Evolutionary conservation across 1,284 basidiomycete genomes (phyloP).

Genomic region (Apiotrichum laibachii): DNA sequence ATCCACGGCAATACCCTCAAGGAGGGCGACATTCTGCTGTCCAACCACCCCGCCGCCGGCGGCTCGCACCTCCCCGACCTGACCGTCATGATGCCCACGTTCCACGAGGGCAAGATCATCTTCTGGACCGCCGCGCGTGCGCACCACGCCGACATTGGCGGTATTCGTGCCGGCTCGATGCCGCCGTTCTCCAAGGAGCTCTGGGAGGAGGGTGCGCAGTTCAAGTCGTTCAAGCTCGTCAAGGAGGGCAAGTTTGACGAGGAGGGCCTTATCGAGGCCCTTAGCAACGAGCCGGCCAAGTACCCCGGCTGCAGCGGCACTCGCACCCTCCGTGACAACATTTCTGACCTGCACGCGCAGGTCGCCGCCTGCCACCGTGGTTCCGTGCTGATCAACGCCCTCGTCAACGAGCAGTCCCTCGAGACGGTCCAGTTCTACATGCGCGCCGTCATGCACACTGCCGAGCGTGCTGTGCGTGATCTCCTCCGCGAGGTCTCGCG

Average conservation of each 20-base stretch:
- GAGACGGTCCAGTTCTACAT: conserved; percentile 61
- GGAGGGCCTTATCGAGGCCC: conserved; percentile 70
- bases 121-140: conserved; percentile 47
- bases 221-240: conserved; percentile 57
- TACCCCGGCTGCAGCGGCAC: conserved; percentile 82
- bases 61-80: conserved; percentile 56
- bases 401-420: conserved; percentile 55
- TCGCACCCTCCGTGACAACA: conserved; percentile 69
- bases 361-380: conserved; percentile 45
- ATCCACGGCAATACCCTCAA: conserved; percentile 34
- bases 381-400: conserved; percentile 34
- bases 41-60: conserved; percentile 56
- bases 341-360: conserved; percentile 44
- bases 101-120: conserved; percentile 41
- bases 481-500: conserved; percentile 73
- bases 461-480: conserved; percentile 81
- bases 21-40: conserved; percentile 54
- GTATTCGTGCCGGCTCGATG: conserved; percentile 52
- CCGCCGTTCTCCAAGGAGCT: conserved; percentile 53
- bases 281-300: conserved; percentile 82
- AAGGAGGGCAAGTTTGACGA: conserved; percentile 43
- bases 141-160: conserved; percentile 53
- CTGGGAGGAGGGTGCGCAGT: conserved; percentile 54
- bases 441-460: conserved; percentile 84
- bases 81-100: conserved; percentile 49